Conservation (phyloP, 768 basidiomycete genomes). For the Kwoniella dejecticola region DNA sequence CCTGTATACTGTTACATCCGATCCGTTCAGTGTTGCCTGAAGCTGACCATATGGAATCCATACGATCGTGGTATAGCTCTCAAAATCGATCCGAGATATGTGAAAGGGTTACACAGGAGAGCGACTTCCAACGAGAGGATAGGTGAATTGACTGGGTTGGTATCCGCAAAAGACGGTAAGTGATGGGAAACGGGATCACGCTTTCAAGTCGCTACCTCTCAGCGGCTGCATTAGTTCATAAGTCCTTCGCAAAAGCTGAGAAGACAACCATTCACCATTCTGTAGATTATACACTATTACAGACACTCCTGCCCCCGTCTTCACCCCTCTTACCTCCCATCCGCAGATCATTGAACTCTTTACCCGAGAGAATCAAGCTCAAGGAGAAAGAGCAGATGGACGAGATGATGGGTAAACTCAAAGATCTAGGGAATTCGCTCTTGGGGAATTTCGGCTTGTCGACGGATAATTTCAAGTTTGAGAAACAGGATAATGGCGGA, state of each 20-base stretch:
- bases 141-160: conserved; percentile 78
- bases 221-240: too few relatives aligned
- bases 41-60: background rate
- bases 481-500: conserved; percentile 90
- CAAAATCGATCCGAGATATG: conserved; percentile 77
- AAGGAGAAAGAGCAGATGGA: conserved; percentile 83
- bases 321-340: conserved; percentile 62
- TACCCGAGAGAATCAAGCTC: conserved; percentile 71
- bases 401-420: conserved; percentile 91
- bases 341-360: conserved; percentile 59
- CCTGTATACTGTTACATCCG: too few relatives aligned
- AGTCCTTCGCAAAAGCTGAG: too few relatives aligned
- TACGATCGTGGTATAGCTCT: conserved; percentile 62
- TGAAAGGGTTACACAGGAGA: conserved; percentile 87
- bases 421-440: conserved; percentile 85
- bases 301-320: conserved; percentile 64
- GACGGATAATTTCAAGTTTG: conserved; percentile 96
- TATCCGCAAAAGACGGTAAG: conserved; percentile 80
- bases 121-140: conserved; percentile 80
- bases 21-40: too few relatives aligned
- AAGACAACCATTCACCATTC: too few relatives aligned
- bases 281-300: conserved; percentile 80
- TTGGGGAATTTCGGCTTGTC: conserved; percentile 94
- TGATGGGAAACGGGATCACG: too few relatives aligned
- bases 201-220: too few relatives aligned